Evolutionary conservation across 2,329 filamentous ascomycete genomes (phyloP), one percentile per base, ranked within the genome.

Genomic region (Stromatinia cepivora): DNA sequence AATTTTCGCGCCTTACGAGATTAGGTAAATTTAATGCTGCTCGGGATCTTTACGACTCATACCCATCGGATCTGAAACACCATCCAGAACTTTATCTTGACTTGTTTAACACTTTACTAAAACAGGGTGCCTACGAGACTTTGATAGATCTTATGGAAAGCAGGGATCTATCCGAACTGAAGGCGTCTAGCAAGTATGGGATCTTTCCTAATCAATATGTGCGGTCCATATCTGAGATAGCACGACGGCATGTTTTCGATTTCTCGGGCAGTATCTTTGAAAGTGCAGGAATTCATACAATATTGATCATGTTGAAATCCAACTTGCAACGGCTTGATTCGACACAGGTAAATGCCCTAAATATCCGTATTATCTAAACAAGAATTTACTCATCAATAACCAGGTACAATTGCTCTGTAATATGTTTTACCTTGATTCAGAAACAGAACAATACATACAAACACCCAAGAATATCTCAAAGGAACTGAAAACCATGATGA

Each of bases 391-490:
- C 22, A 61, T 34, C 3, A 22, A 5, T n/a, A 0, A 0, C 20
- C 13, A 61, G 58, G 28, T 62, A 13, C 59, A 50, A 62, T 20
- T 50, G 13, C 28, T 62, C 15, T 50, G 22, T 7, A 62, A 62
- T 17, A n/a, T 50, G 1, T 10, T 36, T 10, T 45, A 36, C 7
- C 28, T 62, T 4, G 31, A 50, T 25, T 62, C 22, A 0, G 59
- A 50, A 7, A 5, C 11, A 1, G 45, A 25, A 8, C 25, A 11
- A 11, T 20, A 20, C 8, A 36, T 3, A 25, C 9, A 50, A 9
- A 1, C 3, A 25, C 20, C 2, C 2, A n/a, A 36, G 1, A 15
- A 36, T 20, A 1, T 8, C 8, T 3, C 0, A n/a, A 34, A 6
- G 15, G 3, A 36, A 7, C 1, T 22, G 3, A 22, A 4, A 25